These are phyloP conservation scores for Metschnikowia anglica DNA, from an alignment of 805 yeast genomes.

Conservation along the genomic window DNA sequence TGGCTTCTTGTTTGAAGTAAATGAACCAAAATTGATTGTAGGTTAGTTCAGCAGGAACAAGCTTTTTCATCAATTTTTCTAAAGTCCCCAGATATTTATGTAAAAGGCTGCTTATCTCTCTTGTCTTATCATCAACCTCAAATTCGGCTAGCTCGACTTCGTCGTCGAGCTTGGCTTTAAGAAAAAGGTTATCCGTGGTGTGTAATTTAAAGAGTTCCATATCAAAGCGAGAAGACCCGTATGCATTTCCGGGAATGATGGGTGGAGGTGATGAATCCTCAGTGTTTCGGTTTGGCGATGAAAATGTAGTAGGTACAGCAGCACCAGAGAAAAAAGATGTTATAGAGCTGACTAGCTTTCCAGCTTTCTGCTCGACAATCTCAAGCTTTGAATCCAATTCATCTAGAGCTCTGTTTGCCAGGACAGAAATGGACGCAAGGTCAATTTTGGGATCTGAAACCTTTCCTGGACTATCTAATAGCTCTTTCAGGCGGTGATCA, in stretches of 20 bases:
- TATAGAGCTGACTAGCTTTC: slow-evolving; percentile 54
- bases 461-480: background rate
- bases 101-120: slow-evolving; percentile 50
- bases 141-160: slow-evolving; percentile 27
- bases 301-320: slow-evolving; percentile 25
- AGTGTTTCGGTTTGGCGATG: slow-evolving; percentile 14
- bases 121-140: slow-evolving; percentile 47
- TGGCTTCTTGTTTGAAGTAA: slow-evolving; percentile 55
- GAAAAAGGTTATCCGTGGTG: slow-evolving; percentile 27
- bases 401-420: slow-evolving; percentile 60
- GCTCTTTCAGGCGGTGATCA: background rate
- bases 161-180: slow-evolving; percentile 19
- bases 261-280: slow-evolving; percentile 10
- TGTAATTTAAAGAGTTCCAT: slow-evolving; percentile 41
- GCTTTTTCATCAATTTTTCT: slow-evolving; percentile 50
- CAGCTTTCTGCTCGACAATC: slow-evolving; percentile 67
- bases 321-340: slow-evolving; percentile 52
- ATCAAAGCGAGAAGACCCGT: slow-evolving; percentile 41
- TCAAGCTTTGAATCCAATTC: slow-evolving; percentile 71
- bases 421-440: slow-evolving; percentile 25
- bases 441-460: slow-evolving; percentile 21
- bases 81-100: slow-evolving; percentile 49
- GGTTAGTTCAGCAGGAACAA: slow-evolving; percentile 65
- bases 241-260: slow-evolving; percentile 23
- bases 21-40: slow-evolving; percentile 73